Base-by-base conservation (phyloP, 345 rosid genomes). In the Eucalyptus melliodora region DNA sequence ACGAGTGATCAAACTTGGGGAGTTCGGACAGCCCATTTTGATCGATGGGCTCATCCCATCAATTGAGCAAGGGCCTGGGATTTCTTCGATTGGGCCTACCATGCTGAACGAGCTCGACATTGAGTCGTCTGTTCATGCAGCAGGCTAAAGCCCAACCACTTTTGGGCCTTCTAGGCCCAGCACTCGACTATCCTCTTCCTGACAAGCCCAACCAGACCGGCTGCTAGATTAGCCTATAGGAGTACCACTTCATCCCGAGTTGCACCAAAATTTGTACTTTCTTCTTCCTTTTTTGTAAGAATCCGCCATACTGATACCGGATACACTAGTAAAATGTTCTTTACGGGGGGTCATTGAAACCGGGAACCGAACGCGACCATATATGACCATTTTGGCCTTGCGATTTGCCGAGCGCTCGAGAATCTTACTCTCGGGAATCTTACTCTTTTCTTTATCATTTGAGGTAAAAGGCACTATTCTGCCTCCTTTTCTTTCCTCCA, bases 191-290 rank as follows among this genome's bases (percentile, higher is more conserved):
- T 34, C 14, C 24, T 34, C 11, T 69, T 40, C 83, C 16, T 77
- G 83, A 26, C 83, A 77, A 77, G 27, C 47, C 83, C 83, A 37
- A 40, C 27, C 16, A 23, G 83, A 21, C 47, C 83, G 1, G 44
- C 44, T 34, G 44, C 81, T 17, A 34, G 13, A 17, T 69, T 34
- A 69, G 81, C 81, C 44, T 16, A 3, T 53, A 16, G 19, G 42
- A 69, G 80, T 16, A 31, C 80, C 34, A 9, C 42, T n/a, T 31
- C 80, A 31, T 67, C 42, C 42, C 24, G 13, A 16, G 81, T 31
- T 34, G 5, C 34, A 15, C 1, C 4, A 15, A 4, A 7, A 0
- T 1, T 16, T 4, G 21, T n/a, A n/a, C 2, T 69, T 31, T 34
- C 42, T 69, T 31, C 19, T 9, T 31, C 42, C 13, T 69, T 69